Conservation (phyloP, 2,329 filamentous ascomycete genomes). For the Colletotrichum magnum region DNA sequence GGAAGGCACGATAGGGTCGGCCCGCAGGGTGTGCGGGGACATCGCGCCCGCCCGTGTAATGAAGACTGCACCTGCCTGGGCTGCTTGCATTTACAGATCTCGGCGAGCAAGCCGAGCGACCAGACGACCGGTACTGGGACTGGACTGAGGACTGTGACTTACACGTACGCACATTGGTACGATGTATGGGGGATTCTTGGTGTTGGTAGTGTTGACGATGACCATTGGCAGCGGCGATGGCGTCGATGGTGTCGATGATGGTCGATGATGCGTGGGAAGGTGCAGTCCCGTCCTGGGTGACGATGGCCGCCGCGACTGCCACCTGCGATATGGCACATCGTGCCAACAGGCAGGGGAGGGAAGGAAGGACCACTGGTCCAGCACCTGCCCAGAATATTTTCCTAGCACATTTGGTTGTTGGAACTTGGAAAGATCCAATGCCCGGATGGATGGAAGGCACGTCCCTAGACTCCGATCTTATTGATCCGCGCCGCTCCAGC, state of each 20-base stretch:
- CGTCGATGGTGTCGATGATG: neutral
- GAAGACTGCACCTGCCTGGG: conserved; percentile 1
- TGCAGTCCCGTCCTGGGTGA: neutral
- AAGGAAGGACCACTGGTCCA: too few relatives aligned
- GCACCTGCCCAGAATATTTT: too few relatives aligned
- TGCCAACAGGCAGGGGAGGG: too few relatives aligned
- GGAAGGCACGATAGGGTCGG: conserved; percentile 38
- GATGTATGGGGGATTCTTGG: neutral
- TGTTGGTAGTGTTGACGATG: neutral
- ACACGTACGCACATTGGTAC: too few relatives aligned
- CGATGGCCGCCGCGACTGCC: neutral
- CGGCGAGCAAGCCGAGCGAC: conserved; percentile 17
- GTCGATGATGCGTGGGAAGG: neutral
- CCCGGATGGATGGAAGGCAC: neutral
- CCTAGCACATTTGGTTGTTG: too few relatives aligned
- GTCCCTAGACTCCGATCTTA: neutral
- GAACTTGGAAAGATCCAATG: too few relatives aligned
- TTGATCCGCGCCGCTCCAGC: neutral
- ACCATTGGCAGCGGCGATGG: neutral
- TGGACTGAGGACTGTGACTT: neutral
- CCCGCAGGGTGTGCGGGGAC: conserved; percentile 23
- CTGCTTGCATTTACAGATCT: conserved; percentile 33
- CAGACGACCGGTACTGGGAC: conserved; percentile 13
- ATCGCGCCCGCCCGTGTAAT: neutral
- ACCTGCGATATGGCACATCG: neutral